phyloP scores from a whole-genome alignment of 2,329 filamentous ascomycete genomes.

The Fonsecaea nubica region DNA sequence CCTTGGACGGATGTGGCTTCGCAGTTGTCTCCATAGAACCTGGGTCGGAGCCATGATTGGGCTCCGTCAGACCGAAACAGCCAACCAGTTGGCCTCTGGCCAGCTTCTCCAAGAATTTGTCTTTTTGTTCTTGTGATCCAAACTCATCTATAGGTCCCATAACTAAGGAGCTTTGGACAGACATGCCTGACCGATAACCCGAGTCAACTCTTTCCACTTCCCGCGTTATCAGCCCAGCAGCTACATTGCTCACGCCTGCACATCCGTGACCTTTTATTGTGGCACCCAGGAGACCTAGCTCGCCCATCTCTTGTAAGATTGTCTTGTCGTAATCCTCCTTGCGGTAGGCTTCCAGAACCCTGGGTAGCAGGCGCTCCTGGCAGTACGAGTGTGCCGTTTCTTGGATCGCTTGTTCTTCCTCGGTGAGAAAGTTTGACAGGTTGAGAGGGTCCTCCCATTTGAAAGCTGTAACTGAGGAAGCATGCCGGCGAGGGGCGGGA shows the following conservation, averaged over 20 bases:
- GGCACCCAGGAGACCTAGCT: slow-evolving; percentile 84
- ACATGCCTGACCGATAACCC: slow-evolving; percentile 91
- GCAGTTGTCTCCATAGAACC: slow-evolving; percentile 88
- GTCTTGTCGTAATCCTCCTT: slow-evolving; percentile 85
- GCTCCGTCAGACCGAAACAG: slow-evolving; percentile 88
- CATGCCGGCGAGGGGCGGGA: slow-evolving; percentile 31
- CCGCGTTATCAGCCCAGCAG: slow-evolving; percentile 85
- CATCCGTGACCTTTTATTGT: slow-evolving; percentile 88
- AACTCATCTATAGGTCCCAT: slow-evolving; percentile 94
- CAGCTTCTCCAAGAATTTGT: slow-evolving; percentile 79
- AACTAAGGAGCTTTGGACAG: slow-evolving; percentile 87
- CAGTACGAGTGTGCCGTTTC: slow-evolving; percentile 94
- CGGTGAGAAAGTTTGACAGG: slow-evolving; percentile 76
- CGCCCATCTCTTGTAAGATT: slow-evolving; percentile 90
- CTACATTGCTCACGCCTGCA: slow-evolving; percentile 84
- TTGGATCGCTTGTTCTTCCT: slow-evolving; percentile 87
- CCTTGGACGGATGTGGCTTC: slow-evolving; percentile 82
- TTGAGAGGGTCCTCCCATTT: slow-evolving; percentile 91
- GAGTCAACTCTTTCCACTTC: slow-evolving; percentile 91
- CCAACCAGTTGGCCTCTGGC: slow-evolving; percentile 82
- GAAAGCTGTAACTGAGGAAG: slow-evolving; percentile 58
- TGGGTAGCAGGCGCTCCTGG: slow-evolving; percentile 83
- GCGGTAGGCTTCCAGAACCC: slow-evolving; percentile 85
- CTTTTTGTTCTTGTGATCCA: slow-evolving; percentile 84
- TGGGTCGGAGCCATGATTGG: slow-evolving; percentile 90